These are phyloP conservation scores for Emmonsiellopsis sp. DNA, from an alignment of 2,329 filamentous ascomycete genomes.

Conservation along the genomic window DNA sequence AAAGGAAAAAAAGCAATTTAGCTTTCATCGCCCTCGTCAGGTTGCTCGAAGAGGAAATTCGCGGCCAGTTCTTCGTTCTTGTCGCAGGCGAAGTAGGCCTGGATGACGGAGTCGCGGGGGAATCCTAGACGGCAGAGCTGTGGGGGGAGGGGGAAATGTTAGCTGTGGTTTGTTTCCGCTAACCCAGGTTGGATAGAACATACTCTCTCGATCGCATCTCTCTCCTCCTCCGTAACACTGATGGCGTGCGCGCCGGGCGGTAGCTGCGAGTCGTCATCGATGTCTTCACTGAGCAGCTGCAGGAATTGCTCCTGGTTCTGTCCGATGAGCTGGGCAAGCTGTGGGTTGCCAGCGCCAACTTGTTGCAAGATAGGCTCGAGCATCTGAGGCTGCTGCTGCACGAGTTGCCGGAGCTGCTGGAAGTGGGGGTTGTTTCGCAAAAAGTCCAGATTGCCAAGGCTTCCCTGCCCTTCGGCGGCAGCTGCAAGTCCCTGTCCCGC, in stretches of 20 bases:
- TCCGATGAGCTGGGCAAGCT: conserved; percentile 84
- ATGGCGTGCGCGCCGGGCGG: conserved; percentile 69
- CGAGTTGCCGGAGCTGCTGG: conserved; percentile 91
- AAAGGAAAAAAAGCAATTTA: background rate
- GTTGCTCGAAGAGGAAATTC: conserved; percentile 97
- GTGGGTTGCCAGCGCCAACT: conserved; percentile 87
- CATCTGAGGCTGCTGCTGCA: conserved; percentile 97
- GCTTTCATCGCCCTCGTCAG: conserved; percentile 58
- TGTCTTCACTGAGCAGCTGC: conserved; percentile 77
- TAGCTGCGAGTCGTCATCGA: conserved; percentile 64
- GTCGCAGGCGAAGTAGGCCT: conserved; percentile 98
- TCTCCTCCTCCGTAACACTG: conserved; percentile 87
- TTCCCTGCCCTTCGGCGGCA: conserved; percentile 11
- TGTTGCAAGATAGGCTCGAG: conserved; percentile 96
- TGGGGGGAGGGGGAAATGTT: background rate
- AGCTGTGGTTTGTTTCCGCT: background rate
- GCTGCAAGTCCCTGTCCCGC: conserved; percentile 13
- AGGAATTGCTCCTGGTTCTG: conserved; percentile 91
- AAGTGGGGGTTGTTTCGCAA: conserved; percentile 93
- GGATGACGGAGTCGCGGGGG: conserved; percentile 83
- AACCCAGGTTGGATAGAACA: conserved; percentile 21
- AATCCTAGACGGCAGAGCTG: conserved; percentile 90
- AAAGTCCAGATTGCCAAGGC: conserved; percentile 76
- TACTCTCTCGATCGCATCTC: conserved; percentile 92
- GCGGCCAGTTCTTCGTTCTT: conserved; percentile 98